Evolutionary conservation across 106 monocot genomes (phyloP).

Genomic region (Phalaenopsis aphrodite): DNA sequence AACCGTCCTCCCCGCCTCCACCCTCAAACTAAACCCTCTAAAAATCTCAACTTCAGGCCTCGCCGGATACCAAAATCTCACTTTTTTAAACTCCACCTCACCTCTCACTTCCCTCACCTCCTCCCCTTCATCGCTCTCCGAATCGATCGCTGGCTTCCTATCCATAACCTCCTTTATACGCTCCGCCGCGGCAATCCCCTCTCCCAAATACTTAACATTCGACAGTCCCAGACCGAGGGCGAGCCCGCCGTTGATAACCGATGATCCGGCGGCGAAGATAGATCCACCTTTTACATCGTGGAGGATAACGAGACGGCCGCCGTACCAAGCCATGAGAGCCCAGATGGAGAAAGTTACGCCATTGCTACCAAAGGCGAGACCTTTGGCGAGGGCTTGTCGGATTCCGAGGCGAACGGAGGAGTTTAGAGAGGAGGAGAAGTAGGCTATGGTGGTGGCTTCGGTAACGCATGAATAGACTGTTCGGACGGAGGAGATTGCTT

Average conservation of each 20-base stretch:
- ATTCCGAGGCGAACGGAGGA: slow-evolving; percentile 57
- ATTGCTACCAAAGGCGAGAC: slow-evolving; percentile 73
- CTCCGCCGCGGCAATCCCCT: slow-evolving; percentile 67
- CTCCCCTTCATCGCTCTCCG: slow-evolving; percentile 40
- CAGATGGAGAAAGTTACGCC: slow-evolving; percentile 67
- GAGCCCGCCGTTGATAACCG: slow-evolving; percentile 63
- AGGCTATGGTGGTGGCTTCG: slow-evolving; percentile 43
- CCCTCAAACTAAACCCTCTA: slow-evolving; percentile 27
- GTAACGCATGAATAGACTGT: slow-evolving; percentile 78
- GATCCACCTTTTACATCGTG: slow-evolving; percentile 57
- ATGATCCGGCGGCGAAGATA: slow-evolving; percentile 55
- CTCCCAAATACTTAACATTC: slow-evolving; percentile 75
- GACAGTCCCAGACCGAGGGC: slow-evolving; percentile 69
- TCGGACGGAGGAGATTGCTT: slow-evolving; percentile 64
- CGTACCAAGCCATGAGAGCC: slow-evolving; percentile 74
- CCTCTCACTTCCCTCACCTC: slow-evolving; percentile 29
- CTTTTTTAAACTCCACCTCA: slow-evolving; percentile 52
- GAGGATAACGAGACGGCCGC: slow-evolving; percentile 72
- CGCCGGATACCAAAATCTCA: slow-evolving; percentile 50
- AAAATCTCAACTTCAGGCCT: slow-evolving; percentile 28
- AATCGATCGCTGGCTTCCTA: slow-evolving; percentile 63
- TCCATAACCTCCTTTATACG: slow-evolving; percentile 46
- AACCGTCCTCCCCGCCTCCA: slow-evolving; percentile 41
- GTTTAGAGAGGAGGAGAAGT: slow-evolving; percentile 59
- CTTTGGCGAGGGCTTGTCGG: slow-evolving; percentile 62